A percentile compares a stretch with the other conserved stretches of the same genome.
Conservation (phyloP, 306 rosid genomes). For the Malus domestica region DNA sequence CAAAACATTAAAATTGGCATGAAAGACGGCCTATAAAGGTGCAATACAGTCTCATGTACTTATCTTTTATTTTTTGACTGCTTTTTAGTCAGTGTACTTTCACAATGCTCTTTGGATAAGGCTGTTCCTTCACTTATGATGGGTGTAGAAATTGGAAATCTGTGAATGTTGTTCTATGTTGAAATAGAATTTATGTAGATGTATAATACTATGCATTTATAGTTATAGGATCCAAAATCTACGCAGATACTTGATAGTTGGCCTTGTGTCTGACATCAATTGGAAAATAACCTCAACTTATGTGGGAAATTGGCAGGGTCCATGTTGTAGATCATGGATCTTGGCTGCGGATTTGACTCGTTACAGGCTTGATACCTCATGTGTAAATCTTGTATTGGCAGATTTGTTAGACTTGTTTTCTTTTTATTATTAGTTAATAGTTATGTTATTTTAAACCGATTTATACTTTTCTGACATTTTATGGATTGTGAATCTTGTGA, state of each 20-base stretch:
- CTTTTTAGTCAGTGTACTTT: slow-evolving; percentile 14
- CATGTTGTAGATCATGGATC: background rate
- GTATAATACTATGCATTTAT: background rate
- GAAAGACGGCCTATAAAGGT: slow-evolving; percentile 74
- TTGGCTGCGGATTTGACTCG: background rate
- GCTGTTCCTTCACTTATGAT: slow-evolving; percentile 7
- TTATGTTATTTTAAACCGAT: too few relatives aligned
- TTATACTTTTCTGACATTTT: background rate
- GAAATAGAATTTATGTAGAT: slow-evolving; percentile 2
- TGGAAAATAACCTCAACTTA: background rate
- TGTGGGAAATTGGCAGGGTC: slow-evolving; percentile 1
- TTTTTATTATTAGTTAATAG: background rate
- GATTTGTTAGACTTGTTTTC: background rate
- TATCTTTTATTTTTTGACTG: background rate
- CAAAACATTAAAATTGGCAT: slow-evolving; percentile 90
- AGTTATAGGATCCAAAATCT: background rate
- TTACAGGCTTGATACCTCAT: slow-evolving; percentile 1
- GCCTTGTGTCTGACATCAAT: background rate
- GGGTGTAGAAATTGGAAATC: slow-evolving; percentile 5
- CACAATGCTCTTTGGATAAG: slow-evolving; percentile 7
- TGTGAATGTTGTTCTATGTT: background rate
- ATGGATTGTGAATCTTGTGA: slow-evolving; percentile 6
- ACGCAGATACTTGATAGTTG: background rate
- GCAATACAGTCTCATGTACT: slow-evolving; percentile 23
- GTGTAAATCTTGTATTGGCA: background rate